Conservation (phyloP, 441 rosid species). For the Dalechampia spathulata region DNA sequence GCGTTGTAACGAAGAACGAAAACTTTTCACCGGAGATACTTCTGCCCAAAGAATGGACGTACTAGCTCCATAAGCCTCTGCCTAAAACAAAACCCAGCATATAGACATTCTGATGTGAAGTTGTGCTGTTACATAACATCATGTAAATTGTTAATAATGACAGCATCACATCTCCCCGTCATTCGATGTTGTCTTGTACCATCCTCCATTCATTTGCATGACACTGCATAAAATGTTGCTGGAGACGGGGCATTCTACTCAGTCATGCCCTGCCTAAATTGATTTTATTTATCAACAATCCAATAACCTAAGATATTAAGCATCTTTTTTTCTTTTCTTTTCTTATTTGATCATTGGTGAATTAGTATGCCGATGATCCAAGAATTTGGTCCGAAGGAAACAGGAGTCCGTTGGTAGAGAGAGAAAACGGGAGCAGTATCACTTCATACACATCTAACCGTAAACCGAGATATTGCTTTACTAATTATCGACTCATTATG, state of each 20-base stretch:
- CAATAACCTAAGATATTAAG: too few species aligned
- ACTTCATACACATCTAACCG: too few species aligned
- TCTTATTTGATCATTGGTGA: too few species aligned
- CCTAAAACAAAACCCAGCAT: conserved; percentile 8
- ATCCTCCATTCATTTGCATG: not conserved
- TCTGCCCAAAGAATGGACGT: conserved; percentile 94
- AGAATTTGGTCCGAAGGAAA: too few species aligned
- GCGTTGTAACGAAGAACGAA: conserved; percentile 20
- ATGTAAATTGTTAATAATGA: conserved; percentile 15
- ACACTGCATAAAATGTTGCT: not conserved
- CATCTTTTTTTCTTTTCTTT: too few species aligned
- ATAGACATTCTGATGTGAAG: conserved; percentile 1
- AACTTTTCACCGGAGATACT: conserved; percentile 55
- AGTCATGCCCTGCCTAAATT: too few species aligned
- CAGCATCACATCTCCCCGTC: not conserved
- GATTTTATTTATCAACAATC: too few species aligned
- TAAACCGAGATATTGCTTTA: too few species aligned
- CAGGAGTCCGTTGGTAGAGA: too few species aligned
- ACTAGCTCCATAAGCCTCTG: conserved; percentile 24
- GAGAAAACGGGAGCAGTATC: too few species aligned
- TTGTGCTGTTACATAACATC: conserved; percentile 13
- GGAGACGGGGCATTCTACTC: not conserved
- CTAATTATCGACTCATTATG: too few species aligned
- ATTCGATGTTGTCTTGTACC: not conserved
- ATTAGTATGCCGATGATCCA: too few species aligned